Evolutionary conservation across 1,139 yeast genomes (phyloP), one percentile per base, ranked within the genome.

Genomic region (Candida tetrigidarum): DNA sequence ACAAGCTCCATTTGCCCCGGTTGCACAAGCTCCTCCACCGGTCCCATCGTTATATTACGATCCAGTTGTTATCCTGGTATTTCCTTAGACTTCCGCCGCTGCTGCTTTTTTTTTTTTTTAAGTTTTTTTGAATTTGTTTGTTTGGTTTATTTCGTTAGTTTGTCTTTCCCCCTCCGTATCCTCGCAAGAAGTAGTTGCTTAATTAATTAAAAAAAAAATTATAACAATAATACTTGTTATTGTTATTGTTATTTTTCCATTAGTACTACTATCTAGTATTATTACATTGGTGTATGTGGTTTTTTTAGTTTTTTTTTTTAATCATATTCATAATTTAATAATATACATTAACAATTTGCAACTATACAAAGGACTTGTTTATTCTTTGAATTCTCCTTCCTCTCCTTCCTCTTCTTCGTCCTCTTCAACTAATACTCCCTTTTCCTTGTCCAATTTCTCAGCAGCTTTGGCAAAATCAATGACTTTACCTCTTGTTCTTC

Each of bases 381-480:
- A 30, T 30, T 38, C 36, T 27, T 37, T 37, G 18, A 37, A 37
- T 22, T 27, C 39, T 34, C 32, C 40, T 29, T 32, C 50, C 11
- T 35, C 47, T 36, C 73, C 79, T n/a, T 62, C 76, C 29, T 68
- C 75, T 11, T 74, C 83, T 25, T 71, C 81, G 11, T 71, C 81
- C 5, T 71, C 80, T 29, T 69, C 83, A 11, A 66, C 74, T 29
- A 63, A 69, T 9, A 58, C 68, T 5, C 65, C 73, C n/a, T 64
- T 63, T 50, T 80, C 85, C 45, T 70, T 64, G 44, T 80, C 83
- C 59, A 89, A 69, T 59, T 87, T 80, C 52, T 81, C 87, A 23
- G 91, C 89, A n/a, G 96, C 92, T 66, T 88, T 85, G 50, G 82
- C 77, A 65, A 86, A 92, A 66, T 92, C 97, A 57, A 92, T 86